These are phyloP conservation scores for Ceratorhiza oryzae-sativae DNA, from an alignment of 1,284 basidiomycete genomes.

Conservation along the genomic window DNA sequence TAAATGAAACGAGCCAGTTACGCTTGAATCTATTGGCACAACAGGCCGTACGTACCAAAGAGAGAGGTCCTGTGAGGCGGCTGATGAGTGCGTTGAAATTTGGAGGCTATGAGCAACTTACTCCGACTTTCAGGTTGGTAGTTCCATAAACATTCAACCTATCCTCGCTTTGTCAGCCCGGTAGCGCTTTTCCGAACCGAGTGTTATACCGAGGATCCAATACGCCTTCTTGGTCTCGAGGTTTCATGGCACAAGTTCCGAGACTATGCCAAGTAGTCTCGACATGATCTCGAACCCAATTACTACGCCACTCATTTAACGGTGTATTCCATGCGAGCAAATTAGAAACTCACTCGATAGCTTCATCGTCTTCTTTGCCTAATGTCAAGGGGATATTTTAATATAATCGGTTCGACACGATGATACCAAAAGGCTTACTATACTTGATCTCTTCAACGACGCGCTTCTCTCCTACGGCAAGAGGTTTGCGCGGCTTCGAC, in stretches of 20 bases:
- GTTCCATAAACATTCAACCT: slow-evolving; percentile 77
- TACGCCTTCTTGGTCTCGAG: slow-evolving; percentile 76
- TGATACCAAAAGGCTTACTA: not conserved
- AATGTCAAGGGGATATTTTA: slow-evolving; percentile 48
- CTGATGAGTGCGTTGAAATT: slow-evolving; percentile 43
- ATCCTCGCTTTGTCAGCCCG: slow-evolving; percentile 43
- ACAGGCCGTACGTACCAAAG: slow-evolving; percentile 7
- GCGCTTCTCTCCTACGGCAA: slow-evolving; percentile 58
- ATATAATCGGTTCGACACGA: not conserved
- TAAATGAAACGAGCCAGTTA: slow-evolving; percentile 29
- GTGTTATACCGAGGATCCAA: slow-evolving; percentile 56
- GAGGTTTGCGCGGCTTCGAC: slow-evolving; percentile 64
- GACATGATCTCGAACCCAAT: slow-evolving; percentile 60
- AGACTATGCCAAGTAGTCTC: slow-evolving; percentile 80
- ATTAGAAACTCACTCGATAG: slow-evolving; percentile 57
- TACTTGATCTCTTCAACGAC: slow-evolving; percentile 67
- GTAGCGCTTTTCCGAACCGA: not conserved
- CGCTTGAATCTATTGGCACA: not conserved
- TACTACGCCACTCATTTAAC: not conserved
- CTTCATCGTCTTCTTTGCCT: slow-evolving; percentile 68
- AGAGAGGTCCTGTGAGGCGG: slow-evolving; percentile 13
- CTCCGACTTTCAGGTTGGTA: slow-evolving; percentile 71
- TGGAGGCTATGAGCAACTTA: slow-evolving; percentile 59
- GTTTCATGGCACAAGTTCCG: slow-evolving; percentile 73
- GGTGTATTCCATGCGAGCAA: not conserved